These are phyloP conservation scores for Rutstroemia sp. DNA, from an alignment of 2,329 filamentous ascomycete species.

Conservation along the genomic window DNA sequence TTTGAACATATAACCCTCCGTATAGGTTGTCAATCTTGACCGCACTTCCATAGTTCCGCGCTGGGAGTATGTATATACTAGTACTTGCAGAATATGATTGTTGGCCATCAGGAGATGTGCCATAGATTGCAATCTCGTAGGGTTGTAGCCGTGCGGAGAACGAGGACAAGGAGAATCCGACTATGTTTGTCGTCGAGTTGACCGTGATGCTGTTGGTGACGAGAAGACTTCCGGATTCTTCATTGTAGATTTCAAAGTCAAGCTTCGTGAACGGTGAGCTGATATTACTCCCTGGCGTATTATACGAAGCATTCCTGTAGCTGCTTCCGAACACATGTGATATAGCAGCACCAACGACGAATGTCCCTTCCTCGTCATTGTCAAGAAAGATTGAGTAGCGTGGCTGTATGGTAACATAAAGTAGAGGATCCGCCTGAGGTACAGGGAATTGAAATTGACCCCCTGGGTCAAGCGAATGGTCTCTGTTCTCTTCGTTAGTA, in stretches of 20 bases:
- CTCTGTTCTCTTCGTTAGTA: constrained; percentile 25
- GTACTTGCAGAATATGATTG: constrained; percentile 32
- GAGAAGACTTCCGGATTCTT: constrained; percentile 22
- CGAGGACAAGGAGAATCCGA: constrained; percentile 30
- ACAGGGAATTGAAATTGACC: constrained; percentile 38
- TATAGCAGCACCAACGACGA: constrained; percentile 37
- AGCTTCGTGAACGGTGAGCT: constrained; percentile 15
- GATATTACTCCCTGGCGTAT: constrained; percentile 11
- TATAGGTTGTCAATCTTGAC: constrained; percentile 40
- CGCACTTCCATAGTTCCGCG: constrained; percentile 36
- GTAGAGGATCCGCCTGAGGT: constrained; percentile 30
- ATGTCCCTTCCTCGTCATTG: constrained; percentile 31
- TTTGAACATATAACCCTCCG: constrained; percentile 37
- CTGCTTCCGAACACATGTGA: constrained; percentile 33
- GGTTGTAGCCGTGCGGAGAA: constrained; percentile 29
- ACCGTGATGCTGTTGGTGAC: constrained; percentile 28
- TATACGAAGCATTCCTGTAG: constrained; percentile 22
- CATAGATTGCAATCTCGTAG: constrained; percentile 33
- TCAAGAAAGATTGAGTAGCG: constrained; percentile 41
- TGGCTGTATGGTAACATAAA: constrained; percentile 39
- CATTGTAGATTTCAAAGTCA: constrained; percentile 26
- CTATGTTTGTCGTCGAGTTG: constrained; percentile 32
- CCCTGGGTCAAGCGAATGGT: constrained; percentile 40
- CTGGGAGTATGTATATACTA: constrained; percentile 35
- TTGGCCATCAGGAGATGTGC: constrained; percentile 25